Evolutionary conservation across 371 early-diverging fungal genomes (phyloP), one percentile per base, ranked within the genome.

Genomic region (Syncephalastrum racemosum): DNA sequence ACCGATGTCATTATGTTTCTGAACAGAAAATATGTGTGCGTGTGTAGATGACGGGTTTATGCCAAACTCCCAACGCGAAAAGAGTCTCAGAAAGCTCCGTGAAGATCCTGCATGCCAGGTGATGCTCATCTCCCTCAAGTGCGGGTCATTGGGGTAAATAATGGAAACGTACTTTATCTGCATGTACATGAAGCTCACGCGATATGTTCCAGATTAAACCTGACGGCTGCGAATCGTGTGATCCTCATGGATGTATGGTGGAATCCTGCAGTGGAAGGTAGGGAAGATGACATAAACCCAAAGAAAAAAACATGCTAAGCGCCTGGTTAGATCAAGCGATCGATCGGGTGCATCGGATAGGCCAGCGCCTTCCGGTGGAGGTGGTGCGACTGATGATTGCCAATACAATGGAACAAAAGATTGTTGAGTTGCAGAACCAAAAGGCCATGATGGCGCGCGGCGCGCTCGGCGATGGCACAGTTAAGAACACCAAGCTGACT

Each of bases 281-380:
- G 57, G 19, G 45, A 36, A 43, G 41, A 49, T 47, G 36, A 42
- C 31, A 36, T 15, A 31, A 40, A 22, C 56, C 20, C 24, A 18
- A 15, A 18, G 15, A 43, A 4, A 15, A 47, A 43, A 46, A 46
- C 39, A 18, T 56, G 31, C 20, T 42, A 25, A 56, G 12, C 40
- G 27, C 24, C 19, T 48, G 43, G 18, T 27, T 63, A 75, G 80
- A 84, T 18, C 92, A 92, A 77, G 93, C 94, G 13, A 90, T 94
- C 56, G 96, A 95, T 64, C 83, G 96, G 63, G 88, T 92, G 0
- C 90, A 93, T 64, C 79, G 95, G 8, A 82, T 95, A 31, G 94
- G 93, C 2, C 94, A 95, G 73, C 78, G 64, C 25, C 64, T 75
- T 40, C 78, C 80, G 19, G 90, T 89, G 5, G 43, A 75, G 36